Evolutionary conservation across 75 land plant genomes (phyloP), one percentile per base, ranked within the genome.

Genomic region (Gnetum montanum): DNA sequence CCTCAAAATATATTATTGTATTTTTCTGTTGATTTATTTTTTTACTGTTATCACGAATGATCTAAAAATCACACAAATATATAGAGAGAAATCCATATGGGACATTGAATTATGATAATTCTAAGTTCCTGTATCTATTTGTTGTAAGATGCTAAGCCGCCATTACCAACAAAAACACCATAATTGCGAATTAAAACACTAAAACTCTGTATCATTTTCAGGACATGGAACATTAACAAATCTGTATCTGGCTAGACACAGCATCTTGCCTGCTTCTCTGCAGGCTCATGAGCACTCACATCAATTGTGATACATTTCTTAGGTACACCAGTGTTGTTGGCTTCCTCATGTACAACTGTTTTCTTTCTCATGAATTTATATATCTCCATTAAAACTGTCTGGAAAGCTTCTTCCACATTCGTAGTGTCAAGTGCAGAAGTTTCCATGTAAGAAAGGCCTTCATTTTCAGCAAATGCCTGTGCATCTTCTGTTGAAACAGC

Each of bases 321-420:
- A 13, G 61, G 67, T 31, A 30, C 60, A 12, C 28, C 25, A 29
- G 46, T 35, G 13, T 59, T 62, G 13, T 59, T 62, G 3, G 64
- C 79, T 53, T 67, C 83, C 41, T 75, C 85, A 10, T 79, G 70
- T n/a, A 79, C 84, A 27, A 82, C 60, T 3, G 79, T 74, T 43
- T 82, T 82, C 65, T 71, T 82, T 55, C 75, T 82, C 0, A 82
- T 48, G 7, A 82, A 74, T 18, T 78, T 83, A 46, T 82, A 82
- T 8, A 82, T 70, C 37, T 82, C 86, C 11, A 70, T 61, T 18
- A 82, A 49, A 47, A 74, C 71, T 27, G 65, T 71, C 61, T 82
- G 79, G 46, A 82, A 82, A 4, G 86, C 83, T 54, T 70, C 74
- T 37, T 82, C 86, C 1, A 82, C 72, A 45, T 82, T 82, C 8